Evolutionary conservation across 2,329 filamentous ascomycete species (phyloP), one percentile per base, ranked within the genome.

Genomic region (Coniochaeta sp.): DNA sequence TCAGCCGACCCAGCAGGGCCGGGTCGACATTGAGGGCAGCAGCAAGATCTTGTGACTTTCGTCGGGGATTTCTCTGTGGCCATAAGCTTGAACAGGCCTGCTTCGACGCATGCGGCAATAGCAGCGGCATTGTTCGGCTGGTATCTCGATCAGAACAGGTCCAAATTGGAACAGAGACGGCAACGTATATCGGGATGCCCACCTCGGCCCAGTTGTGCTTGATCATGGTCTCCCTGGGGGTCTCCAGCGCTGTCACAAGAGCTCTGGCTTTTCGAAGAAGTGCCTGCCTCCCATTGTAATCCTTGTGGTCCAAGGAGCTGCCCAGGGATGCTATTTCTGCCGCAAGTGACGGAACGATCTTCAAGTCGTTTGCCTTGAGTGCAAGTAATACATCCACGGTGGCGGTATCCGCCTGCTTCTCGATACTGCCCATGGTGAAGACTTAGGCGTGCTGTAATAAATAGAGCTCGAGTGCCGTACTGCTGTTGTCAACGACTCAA

Each of bases 151-250:
- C 48, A 42, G 14, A 5, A 7, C 30, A 46, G 30, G 6, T 14
- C 10, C n/a, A n/a, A 31, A 12, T 13, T n/a, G 6, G 6, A 32
- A 22, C 31, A 6, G 42, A 4, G 13, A 16, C 24, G 3, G 22
- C 13, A 27, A 4, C n/a, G 3, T 14, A 38, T n/a, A 30, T 26
- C 22, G 12, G n/a, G n/a, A 48, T 12, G 10, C 58, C 52, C 57
- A 65, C 67, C 65, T 76, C 65, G 0, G 70, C 71, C 71, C 73
- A 77, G 54, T 60, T 65, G 42, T 76, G 71, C 51, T 70, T 65
- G 50, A 76, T 65, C 65, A 76, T 74, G 0, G 72, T 71, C 60
- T 78, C 74, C 6, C 73, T 65, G 0, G 74, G 74, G 0, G 71
- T 75, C 56, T 77, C 73, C 0, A 73, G 61, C 0, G 70, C 65